Conservation (phyloP, 768 basidiomycete species). For the Tylopilus subfusipes region DNA sequence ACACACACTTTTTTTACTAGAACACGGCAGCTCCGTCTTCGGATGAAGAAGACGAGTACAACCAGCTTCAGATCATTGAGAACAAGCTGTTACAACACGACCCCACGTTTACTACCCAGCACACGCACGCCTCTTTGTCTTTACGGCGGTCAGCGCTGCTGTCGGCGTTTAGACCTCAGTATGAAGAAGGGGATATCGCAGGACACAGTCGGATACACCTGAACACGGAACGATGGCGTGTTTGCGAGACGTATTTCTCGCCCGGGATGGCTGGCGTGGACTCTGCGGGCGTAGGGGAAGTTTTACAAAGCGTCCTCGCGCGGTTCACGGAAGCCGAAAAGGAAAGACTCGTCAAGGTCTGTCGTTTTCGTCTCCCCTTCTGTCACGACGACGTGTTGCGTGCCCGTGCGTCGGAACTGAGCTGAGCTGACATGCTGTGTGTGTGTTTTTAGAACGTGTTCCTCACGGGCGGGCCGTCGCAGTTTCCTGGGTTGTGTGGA, state of each 20-base stretch:
- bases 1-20: conserved; percentile 33
- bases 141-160: conserved; percentile 81
- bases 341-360: conserved; percentile 70
- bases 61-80: conserved; percentile 71
- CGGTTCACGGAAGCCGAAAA: conserved; percentile 69
- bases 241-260: conserved; percentile 89
- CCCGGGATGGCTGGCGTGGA: conserved; percentile 95
- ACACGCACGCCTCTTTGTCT: conserved; percentile 78
- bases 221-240: conserved; percentile 86
- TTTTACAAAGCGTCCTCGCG: conserved; percentile 77
- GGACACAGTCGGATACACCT: conserved; percentile 80
- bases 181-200: conserved; percentile 69
- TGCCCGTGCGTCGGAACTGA: neutral
- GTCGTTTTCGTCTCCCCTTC: conserved; percentile 7
- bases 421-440: neutral
- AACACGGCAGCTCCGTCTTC: conserved; percentile 70
- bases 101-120: conserved; percentile 73
- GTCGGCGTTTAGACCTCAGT: conserved; percentile 78
- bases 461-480: conserved; percentile 79
- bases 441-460: conserved; percentile 67
- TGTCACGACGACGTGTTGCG: neutral
- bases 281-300: conserved; percentile 91
- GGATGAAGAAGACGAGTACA: conserved; percentile 85
- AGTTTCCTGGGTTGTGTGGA: conserved; percentile 62
- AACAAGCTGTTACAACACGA: conserved; percentile 78